These are phyloP conservation scores for Leishmania tropica DNA, from an alignment of 208 protist genomes.

Conservation along the genomic window DNA sequence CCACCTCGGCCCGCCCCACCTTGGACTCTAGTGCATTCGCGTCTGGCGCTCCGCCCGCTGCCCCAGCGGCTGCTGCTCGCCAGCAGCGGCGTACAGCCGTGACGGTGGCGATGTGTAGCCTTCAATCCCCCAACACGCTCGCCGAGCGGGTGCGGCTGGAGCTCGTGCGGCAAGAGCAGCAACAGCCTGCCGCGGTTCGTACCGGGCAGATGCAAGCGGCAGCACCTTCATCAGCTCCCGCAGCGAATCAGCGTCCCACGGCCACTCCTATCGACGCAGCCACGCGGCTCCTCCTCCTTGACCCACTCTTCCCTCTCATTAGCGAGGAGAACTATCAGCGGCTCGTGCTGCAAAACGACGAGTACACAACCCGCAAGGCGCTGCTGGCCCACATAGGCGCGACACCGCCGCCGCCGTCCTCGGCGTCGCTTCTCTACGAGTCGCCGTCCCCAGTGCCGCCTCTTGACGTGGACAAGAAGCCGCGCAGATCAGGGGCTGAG, in stretches of 20 bases:
- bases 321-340: slow-evolving; percentile 83
- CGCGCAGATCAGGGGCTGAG: slow-evolving; percentile 10
- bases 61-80: slow-evolving; percentile 5
- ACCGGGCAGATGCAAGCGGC: neutral
- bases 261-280: slow-evolving; percentile 16
- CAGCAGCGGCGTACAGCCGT: slow-evolving; percentile 21
- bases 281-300: slow-evolving; percentile 36
- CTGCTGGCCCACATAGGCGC: slow-evolving; percentile 19
- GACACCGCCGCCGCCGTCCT: neutral
- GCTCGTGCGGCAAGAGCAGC: slow-evolving; percentile 22
- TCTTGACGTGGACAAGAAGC: slow-evolving; percentile 1
- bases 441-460: neutral
- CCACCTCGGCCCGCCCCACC: slow-evolving; percentile 14
- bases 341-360: slow-evolving; percentile 60
- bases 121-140: slow-evolving; percentile 19
- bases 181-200: neutral
- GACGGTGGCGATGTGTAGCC: slow-evolving; percentile 15
- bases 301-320: slow-evolving; percentile 62
- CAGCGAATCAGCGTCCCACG: neutral
- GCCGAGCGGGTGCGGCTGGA: slow-evolving; percentile 20
- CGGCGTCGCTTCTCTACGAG: neutral
- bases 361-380: slow-evolving; percentile 45
- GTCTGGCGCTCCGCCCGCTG: slow-evolving; percentile 1
- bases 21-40: slow-evolving; percentile 10
- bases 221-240: neutral